These are phyloP conservation scores for Petasospora fabianii DNA, from an alignment of 1,139 yeast species.

Conservation along the genomic window DNA sequence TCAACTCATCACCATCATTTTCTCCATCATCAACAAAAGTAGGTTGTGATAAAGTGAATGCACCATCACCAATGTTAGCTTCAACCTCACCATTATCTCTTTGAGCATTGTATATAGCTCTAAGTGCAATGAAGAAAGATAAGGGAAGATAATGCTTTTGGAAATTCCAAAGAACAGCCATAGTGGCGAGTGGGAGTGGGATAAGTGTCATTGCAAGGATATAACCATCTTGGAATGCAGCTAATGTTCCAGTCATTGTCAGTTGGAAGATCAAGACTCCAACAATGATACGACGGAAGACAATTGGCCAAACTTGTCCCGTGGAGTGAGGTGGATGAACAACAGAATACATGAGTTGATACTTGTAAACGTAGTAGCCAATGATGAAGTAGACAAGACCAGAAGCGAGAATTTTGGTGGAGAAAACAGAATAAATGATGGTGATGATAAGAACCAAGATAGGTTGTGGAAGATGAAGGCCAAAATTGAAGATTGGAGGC, in stretches of 20 bases:
- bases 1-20: not conserved
- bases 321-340: slow-evolving; percentile 89
- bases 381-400: slow-evolving; percentile 70
- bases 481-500: slow-evolving; percentile 80
- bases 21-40: not conserved
- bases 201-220: slow-evolving; percentile 63
- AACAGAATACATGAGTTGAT: slow-evolving; percentile 73
- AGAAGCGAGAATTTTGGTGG: slow-evolving; percentile 69
- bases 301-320: slow-evolving; percentile 84
- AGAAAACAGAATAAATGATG: slow-evolving; percentile 71
- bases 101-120: slow-evolving; percentile 44
- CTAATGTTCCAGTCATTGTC: slow-evolving; percentile 89
- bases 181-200: slow-evolving; percentile 71
- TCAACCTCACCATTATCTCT: slow-evolving; percentile 15
- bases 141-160: slow-evolving; percentile 79
- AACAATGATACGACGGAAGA: slow-evolving; percentile 65
- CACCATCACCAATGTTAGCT: slow-evolving; percentile 22
- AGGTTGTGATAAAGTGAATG: slow-evolving; percentile 12
- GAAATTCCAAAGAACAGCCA: slow-evolving; percentile 73
- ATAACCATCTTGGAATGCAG: slow-evolving; percentile 73
- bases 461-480: slow-evolving; percentile 78
- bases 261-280: slow-evolving; percentile 77
- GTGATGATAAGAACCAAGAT: slow-evolving; percentile 71
- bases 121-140: slow-evolving; percentile 78
- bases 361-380: slow-evolving; percentile 78